Percentiles rank a stretch among this genome's conserved stretches.
phyloP scores from a whole-genome alignment of 495 filamentous ascomycete species.

The Aspergillus nanangensis region DNA sequence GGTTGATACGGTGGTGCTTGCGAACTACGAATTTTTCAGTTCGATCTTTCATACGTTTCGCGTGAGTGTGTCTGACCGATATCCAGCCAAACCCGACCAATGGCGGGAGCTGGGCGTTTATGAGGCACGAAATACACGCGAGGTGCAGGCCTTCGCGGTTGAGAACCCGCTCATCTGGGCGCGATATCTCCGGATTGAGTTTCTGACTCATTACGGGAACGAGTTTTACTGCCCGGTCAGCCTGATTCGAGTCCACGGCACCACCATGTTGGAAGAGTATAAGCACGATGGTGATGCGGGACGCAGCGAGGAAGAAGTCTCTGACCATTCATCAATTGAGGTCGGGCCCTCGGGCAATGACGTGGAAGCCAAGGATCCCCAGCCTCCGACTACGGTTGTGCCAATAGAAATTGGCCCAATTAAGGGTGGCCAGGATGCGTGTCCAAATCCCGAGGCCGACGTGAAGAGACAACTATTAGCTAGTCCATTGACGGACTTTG shows the following conservation, averaged over 20 bases:
- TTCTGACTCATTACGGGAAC: slow-evolving; percentile 88
- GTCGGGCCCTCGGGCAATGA: slow-evolving; percentile 36
- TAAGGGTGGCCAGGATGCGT: slow-evolving; percentile 4
- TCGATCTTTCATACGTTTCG: slow-evolving; percentile 90
- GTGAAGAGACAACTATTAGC: too few species aligned
- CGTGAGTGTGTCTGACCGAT: slow-evolving; percentile 86
- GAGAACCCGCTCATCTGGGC: slow-evolving; percentile 95
- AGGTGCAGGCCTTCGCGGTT: slow-evolving; percentile 89
- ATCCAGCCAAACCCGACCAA: slow-evolving; percentile 85
- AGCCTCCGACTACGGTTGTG: neutral
- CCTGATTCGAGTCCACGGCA: slow-evolving; percentile 86
- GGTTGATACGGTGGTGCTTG: slow-evolving; percentile 90
- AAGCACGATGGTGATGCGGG: slow-evolving; percentile 69
- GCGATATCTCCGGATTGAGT: slow-evolving; percentile 85
- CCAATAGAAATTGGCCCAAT: neutral
- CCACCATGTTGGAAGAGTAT: slow-evolving; percentile 92
- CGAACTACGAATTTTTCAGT: slow-evolving; percentile 98
- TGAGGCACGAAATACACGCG: slow-evolving; percentile 84
- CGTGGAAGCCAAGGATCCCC: slow-evolving; percentile 5
- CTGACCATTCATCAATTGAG: slow-evolving; percentile 30
- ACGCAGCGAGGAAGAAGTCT: slow-evolving; percentile 53
- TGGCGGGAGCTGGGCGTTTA: slow-evolving; percentile 89
- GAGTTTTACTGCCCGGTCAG: slow-evolving; percentile 96
- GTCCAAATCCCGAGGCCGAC: slow-evolving; percentile 11
- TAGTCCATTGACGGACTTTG: too few species aligned